Base-by-base conservation (phyloP, 1,284 basidiomycete genomes). In the Cutaneotrichosporon sp. region DNA sequence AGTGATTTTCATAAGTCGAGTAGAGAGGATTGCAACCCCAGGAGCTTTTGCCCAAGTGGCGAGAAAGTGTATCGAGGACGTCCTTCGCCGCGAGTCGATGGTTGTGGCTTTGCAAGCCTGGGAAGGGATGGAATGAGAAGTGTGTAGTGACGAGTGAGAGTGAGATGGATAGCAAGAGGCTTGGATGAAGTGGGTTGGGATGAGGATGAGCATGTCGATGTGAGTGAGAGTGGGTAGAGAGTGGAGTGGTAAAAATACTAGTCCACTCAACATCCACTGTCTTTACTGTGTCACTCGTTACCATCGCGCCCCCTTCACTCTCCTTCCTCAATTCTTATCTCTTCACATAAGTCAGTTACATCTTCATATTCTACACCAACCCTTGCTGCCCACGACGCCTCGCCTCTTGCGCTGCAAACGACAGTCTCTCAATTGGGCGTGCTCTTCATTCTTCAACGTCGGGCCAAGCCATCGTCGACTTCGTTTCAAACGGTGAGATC, bases 1-100 rank as follows among this genome's bases (percentile, higher is more conserved):
- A 63, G 76, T 75, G 21, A 13, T 22, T 31, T 22, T 31, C 30
- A 57, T 63, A 22, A 22, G 51, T 14, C 58, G 34, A 36, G 56
- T 51, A 26, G 51, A 46, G 16, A 18, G 42, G 42, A 46, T 53
- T 32, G 50, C 50, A 51, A 26, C 50, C 22, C 50, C 26, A 53
- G 51, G 30, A 53, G 30, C 51, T 6, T 26, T 31, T 30, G 53
- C 8, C 11, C 26, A 26, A 18, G 6, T n/a, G 18, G n/a, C 22
- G 55, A 36, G 3, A 55, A 34, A 34, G 7, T n/a, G 52, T 52
- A 36, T 38, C 10, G 58, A 60, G 34, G 47, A 30, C 13, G 21
- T 18, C 18, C 34, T 51, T 22, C 16, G 31, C 18, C 31, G 31
- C 30, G 46, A n/a, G n/a, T 14, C 5, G 30, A 22, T 58, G 40